These are phyloP conservation scores for Penicillium ochrochloron DNA, from an alignment of 495 filamentous ascomycete genomes.

Conservation along the genomic window DNA sequence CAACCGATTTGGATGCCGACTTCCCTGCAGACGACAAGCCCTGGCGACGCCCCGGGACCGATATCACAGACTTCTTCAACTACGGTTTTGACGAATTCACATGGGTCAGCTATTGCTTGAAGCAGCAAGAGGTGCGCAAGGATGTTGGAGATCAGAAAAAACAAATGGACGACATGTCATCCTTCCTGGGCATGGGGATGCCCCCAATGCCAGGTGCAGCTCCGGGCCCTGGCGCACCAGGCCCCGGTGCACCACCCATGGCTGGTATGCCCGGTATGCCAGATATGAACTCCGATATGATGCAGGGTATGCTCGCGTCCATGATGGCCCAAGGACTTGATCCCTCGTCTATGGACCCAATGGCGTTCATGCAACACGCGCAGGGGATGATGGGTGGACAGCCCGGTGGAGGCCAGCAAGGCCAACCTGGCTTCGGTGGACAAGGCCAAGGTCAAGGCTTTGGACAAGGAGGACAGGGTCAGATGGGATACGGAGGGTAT, in stretches of 20 bases:
- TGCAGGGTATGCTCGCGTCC: slow-evolving; percentile 80
- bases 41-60: slow-evolving; percentile 94
- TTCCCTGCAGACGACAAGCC: slow-evolving; percentile 82
- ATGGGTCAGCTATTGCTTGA: slow-evolving; percentile 92
- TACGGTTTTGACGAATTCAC: slow-evolving; percentile 99
- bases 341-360: slow-evolving; percentile 75
- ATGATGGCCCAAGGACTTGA: slow-evolving; percentile 88
- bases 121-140: slow-evolving; percentile 76
- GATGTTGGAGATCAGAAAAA: slow-evolving; percentile 79
- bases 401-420: slow-evolving; percentile 46
- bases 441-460: slow-evolving; percentile 42
- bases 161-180: slow-evolving; percentile 87
- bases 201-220: slow-evolving; percentile 69
- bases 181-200: slow-evolving; percentile 76
- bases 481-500: slow-evolving; percentile 58
- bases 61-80: slow-evolving; percentile 97
- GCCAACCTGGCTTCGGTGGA: slow-evolving; percentile 43
- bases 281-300: slow-evolving; percentile 71
- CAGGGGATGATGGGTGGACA: slow-evolving; percentile 56
- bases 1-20: slow-evolving; percentile 81
- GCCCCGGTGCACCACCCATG: slow-evolving; percentile 56
- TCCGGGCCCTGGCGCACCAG: slow-evolving; percentile 41
- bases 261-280: slow-evolving; percentile 71
- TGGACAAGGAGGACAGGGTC: slow-evolving; percentile 51
- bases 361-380: slow-evolving; percentile 58